Base-by-base conservation (phyloP, 75 land plant species). In the Sequoia sempervirens region DNA sequence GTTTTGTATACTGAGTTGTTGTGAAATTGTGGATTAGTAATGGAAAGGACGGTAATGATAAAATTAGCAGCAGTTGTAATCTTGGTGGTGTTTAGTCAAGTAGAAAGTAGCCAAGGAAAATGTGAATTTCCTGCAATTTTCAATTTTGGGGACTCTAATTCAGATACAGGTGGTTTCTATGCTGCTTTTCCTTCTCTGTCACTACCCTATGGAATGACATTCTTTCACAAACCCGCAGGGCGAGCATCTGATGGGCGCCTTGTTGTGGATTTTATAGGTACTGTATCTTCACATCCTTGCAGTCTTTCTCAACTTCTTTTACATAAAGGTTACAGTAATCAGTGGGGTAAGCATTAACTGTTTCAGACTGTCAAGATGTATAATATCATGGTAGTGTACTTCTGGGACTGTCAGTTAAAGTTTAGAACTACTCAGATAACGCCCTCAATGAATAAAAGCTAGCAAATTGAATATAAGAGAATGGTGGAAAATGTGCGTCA, bases 111-210 rank as follows among this genome's bases (percentile, higher is more conserved):
- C 61, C 37, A 81, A 7, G 82, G 82, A 2, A 87, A 92, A 58
- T 94, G 95, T 81, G 81, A 79, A 7, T 94, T 88, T 69, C 68
- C 90, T 68, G 95, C 94, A 36, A 93, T 96, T 58, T 96, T 96
- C 92, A 93, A 92, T 85, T 96, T 95, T 79, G 98, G 98, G 3
- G 98, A 93, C 85, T 96, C 98, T 7, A 93, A 91, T 80, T 89
- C 96, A 11, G 98, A 96, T 83, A 96, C 96, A 14, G 98, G 98
- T 14, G 95, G 95, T 2, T 91, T 94, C 85, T 92, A 86, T 84
- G 93, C 95, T 18, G 95, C 91, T 0, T 94, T 94, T 74, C 95
- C 95, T 14, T 75, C 92, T 2, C 81, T 79, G 80, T 36, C 82
- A 20, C 78, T 80, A 1, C 96, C 96, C 23, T 87, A 58, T 74